Conservation (phyloP, 228 moss, liverwort and hornwort species). For the Sphagnum fallax region DNA sequence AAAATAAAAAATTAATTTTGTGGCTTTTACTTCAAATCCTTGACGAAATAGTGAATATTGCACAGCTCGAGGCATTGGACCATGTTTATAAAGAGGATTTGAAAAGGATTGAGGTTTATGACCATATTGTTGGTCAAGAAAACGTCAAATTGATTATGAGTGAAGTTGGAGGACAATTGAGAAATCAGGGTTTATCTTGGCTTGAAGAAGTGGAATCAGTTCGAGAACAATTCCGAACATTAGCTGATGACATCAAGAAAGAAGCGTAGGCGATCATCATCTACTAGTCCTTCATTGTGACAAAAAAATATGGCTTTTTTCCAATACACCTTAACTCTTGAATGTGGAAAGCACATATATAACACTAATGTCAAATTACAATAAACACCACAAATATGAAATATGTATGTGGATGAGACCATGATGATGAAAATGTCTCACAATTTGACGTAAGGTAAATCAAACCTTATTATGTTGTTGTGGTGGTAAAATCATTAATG, state of each 20-base stretch:
- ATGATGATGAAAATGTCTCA: no score
- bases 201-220: slow-evolving; percentile 92
- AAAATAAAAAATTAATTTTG: background rate
- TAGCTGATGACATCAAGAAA: slow-evolving; percentile 77
- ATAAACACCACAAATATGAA: no score
- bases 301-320: background rate
- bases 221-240: slow-evolving; percentile 82
- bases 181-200: slow-evolving; percentile 70
- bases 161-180: slow-evolving; percentile 66
- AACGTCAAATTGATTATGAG: slow-evolving; percentile 65
- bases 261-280: slow-evolving; percentile 57
- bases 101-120: slow-evolving; percentile 33
- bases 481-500: no score
- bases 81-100: slow-evolving; percentile 51
- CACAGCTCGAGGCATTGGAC: slow-evolving; percentile 40
- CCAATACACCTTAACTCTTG: background rate
- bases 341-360: background rate
- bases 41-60: background rate
- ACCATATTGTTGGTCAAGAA: slow-evolving; percentile 52
- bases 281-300: background rate
- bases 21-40: background rate
- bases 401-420: background rate
- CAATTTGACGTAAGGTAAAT: no score
- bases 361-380: background rate
- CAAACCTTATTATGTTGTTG: no score